Evolutionary conservation across 75 land plant genomes (phyloP).

Genomic region (Picea glauca): DNA sequence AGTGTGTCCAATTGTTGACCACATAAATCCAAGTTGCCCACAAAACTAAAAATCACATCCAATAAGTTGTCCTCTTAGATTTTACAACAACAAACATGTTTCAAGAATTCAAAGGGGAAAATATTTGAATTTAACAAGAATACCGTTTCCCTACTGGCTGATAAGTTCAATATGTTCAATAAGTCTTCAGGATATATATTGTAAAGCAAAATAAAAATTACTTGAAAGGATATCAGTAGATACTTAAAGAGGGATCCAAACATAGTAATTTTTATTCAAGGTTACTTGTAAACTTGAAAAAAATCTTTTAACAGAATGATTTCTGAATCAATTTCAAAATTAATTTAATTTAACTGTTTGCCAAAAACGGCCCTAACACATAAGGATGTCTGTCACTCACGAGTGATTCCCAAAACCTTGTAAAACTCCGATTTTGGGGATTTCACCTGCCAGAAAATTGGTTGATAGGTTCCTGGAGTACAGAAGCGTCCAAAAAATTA

Average conservation of each 20-base stretch:
- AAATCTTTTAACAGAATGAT: too few species aligned
- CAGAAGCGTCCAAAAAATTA: neutral
- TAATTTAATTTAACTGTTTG: too few species aligned
- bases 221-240: too few species aligned
- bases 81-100: neutral
- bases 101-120: neutral
- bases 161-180: too few species aligned
- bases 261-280: too few species aligned
- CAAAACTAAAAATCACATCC: constrained; percentile 40
- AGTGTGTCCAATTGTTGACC: constrained; percentile 62
- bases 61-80: neutral
- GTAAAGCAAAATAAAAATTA: too few species aligned
- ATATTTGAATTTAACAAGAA: too few species aligned
- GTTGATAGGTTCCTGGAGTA: constrained; percentile 69
- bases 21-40: constrained; percentile 76
- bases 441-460: constrained; percentile 78
- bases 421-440: constrained; percentile 66
- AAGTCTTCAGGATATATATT: too few species aligned
- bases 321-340: too few species aligned
- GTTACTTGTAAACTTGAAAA: too few species aligned
- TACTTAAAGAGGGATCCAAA: neutral
- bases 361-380: neutral
- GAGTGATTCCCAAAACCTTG: constrained; percentile 52
- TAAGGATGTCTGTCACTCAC: constrained; percentile 33
- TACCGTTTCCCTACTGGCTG: too few species aligned